Percentiles rank a stretch among this genome's conserved stretches.
Conservation (phyloP, 768 basidiomycete species). For the Hygrophorus pudorinus region DNA sequence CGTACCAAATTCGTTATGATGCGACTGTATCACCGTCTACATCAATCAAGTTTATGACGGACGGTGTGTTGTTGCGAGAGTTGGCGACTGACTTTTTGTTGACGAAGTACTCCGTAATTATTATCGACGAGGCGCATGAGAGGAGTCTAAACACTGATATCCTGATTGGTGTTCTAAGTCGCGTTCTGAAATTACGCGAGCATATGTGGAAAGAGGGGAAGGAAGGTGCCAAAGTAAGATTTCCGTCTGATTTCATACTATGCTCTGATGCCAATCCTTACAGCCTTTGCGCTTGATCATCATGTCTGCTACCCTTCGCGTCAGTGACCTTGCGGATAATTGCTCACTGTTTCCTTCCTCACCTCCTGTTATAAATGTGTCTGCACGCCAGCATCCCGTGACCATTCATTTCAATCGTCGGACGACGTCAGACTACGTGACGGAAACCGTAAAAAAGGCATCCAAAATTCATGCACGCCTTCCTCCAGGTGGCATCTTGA, state of each 20-base stretch:
- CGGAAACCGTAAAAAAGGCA: slow-evolving; percentile 84
- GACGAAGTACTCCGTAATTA: slow-evolving; percentile 86
- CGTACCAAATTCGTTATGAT: slow-evolving; percentile 97
- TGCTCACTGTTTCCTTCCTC: slow-evolving; percentile 65
- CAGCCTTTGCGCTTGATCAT: slow-evolving; percentile 88
- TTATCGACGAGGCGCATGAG: slow-evolving; percentile 98
- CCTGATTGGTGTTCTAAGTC: slow-evolving; percentile 90
- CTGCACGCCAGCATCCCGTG: slow-evolving; percentile 90
- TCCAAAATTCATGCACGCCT: slow-evolving; percentile 86
- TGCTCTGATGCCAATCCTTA: slow-evolving; percentile 3
- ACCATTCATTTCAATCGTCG: slow-evolving; percentile 88
- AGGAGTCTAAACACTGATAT: slow-evolving; percentile 98
- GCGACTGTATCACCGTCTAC: slow-evolving; percentile 85
- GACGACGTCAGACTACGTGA: slow-evolving; percentile 81
- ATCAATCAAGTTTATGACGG: slow-evolving; percentile 98
- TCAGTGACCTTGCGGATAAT: slow-evolving; percentile 88
- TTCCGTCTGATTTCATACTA: not conserved
- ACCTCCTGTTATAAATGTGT: slow-evolving; percentile 87
- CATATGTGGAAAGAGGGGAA: slow-evolving; percentile 78
- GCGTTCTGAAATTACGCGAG: slow-evolving; percentile 84
- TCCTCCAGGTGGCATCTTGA: slow-evolving; percentile 86
- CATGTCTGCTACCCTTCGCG: slow-evolving; percentile 97
- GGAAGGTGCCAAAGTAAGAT: slow-evolving; percentile 54
- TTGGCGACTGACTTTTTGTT: slow-evolving; percentile 89
- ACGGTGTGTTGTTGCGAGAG: slow-evolving; percentile 92